Percentiles rank a stretch among this genome's conserved stretches.
phyloP scores from a whole-genome alignment of 805 yeast species.

The Nakazawaea ishiwadae region DNA sequence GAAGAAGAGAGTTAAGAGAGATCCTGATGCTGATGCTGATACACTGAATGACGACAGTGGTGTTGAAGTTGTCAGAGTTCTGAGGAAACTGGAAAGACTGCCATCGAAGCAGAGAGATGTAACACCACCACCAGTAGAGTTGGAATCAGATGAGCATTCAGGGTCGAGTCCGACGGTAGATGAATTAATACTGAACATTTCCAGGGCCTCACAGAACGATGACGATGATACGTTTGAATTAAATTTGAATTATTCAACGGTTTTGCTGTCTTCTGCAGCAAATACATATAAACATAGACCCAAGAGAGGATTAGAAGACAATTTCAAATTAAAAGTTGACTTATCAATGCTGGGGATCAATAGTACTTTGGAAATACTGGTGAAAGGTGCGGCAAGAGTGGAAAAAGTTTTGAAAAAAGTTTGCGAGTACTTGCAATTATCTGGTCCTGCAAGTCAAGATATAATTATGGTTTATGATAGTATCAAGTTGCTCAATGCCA shows the following conservation, averaged over 20 bases:
- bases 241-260: too few relatives aligned
- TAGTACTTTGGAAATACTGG: conserved; percentile 2
- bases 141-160: neutral
- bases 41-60: too few relatives aligned
- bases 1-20: neutral
- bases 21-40: conserved; percentile 1
- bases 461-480: conserved; percentile 1
- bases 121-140: conserved; percentile 8
- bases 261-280: too few relatives aligned
- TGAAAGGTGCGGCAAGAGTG: conserved; percentile 3
- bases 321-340: conserved; percentile 9
- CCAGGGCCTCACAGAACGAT: too few relatives aligned
- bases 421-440: neutral
- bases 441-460: neutral
- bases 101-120: conserved; percentile 3
- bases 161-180: neutral
- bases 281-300: too few relatives aligned
- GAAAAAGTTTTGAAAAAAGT: conserved; percentile 4
- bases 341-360: neutral
- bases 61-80: neutral
- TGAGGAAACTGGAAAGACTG: neutral
- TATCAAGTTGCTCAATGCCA: conserved; percentile 2
- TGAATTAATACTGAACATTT: too few relatives aligned
- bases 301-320: conserved; percentile 9
- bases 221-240: too few relatives aligned